Conservation (phyloP, 768 basidiomycete genomes). For the Pulveroboletus ravenelii region DNA sequence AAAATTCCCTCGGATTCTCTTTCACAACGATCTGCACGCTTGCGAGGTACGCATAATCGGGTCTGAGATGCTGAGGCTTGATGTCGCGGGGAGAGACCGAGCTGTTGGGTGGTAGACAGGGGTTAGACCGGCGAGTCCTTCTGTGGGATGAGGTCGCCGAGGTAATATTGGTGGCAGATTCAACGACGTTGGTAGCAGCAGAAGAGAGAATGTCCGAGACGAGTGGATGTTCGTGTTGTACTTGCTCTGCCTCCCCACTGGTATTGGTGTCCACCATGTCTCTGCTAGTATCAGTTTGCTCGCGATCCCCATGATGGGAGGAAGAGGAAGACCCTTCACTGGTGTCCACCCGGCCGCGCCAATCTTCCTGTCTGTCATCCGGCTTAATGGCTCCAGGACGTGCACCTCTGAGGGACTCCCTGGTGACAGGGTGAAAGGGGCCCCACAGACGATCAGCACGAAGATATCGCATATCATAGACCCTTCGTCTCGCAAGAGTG, state of each 20-base stretch:
- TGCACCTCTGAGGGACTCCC: not conserved
- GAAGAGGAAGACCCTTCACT: not conserved
- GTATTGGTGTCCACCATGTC: not conserved
- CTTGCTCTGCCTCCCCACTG: constrained; percentile 7
- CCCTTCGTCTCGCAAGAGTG: constrained; percentile 24
- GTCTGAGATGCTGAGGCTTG: constrained; percentile 31
- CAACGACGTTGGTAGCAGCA: not conserved
- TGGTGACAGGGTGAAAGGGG: constrained; percentile 21
- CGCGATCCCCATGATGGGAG: not conserved
- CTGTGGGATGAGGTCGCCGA: constrained; percentile 10
- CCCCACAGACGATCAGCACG: constrained; percentile 27
- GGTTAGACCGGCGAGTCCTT: constrained; percentile 18
- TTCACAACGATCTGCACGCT: constrained; percentile 49
- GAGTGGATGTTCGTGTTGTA: constrained; percentile 5
- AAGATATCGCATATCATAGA: constrained; percentile 31
- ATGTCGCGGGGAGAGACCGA: constrained; percentile 17
- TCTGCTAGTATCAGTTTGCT: not conserved
- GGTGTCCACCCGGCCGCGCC: too few relatives aligned
- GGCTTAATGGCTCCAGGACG: not conserved
- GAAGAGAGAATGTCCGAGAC: constrained; percentile 10
- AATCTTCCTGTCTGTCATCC: too few relatives aligned
- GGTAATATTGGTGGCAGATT: not conserved
- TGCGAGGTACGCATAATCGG: constrained; percentile 51
- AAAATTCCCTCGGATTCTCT: constrained; percentile 43
- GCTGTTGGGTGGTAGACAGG: constrained; percentile 12